Evolutionary conservation across 768 basidiomycete species (phyloP), one percentile per base, ranked within the genome.

Genomic region (Russula sp.): DNA sequence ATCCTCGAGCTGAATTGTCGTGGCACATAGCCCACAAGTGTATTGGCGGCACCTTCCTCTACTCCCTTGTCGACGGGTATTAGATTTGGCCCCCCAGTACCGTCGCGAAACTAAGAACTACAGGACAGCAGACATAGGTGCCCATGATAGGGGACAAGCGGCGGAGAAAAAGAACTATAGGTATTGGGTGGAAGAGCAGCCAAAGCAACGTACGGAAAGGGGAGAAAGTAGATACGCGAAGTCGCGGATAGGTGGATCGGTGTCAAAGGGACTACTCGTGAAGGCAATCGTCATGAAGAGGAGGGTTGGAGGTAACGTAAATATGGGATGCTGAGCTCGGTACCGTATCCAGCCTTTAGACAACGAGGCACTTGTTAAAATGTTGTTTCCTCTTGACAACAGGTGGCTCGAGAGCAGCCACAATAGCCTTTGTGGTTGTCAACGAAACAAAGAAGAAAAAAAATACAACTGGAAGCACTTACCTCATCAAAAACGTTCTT

Each of bases 401-500:
- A 68, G 97, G 97, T 54, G 97, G 97, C 73, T 99, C 96, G 66
- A 98, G 85, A 11, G 96, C 97, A 69, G 96, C 96, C 63, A 98
- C 97, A 70, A 99, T 98, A 57, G 97, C 97, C 94, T 94, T 72
- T 43, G 51, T 48, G 20, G 16, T 54, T 47, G 47, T 61, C 35
- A 63, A 51, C 32, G 13, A 48, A 25, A 18, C 8, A 25, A 35
- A 42, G 7, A 36, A 52, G 18, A 8, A 39, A 49, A 32, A 16
- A 38, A 48, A n/a, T n/a, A n/a, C n/a, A n/a, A 11, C 2, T 3
- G 22, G 20, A 35, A 22, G 59, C 9, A 79, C 88, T 72, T 74
- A 92, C 94, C 88, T 99, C 97, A 74, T 99, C 97, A 73, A 99
- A 99, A 65, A 99, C 97, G 75, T 98, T 98, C 89, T 99, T 99